Evolutionary conservation across 1,284 basidiomycete genomes (phyloP).

Genomic region (Uromyces viciae-fabae): DNA sequence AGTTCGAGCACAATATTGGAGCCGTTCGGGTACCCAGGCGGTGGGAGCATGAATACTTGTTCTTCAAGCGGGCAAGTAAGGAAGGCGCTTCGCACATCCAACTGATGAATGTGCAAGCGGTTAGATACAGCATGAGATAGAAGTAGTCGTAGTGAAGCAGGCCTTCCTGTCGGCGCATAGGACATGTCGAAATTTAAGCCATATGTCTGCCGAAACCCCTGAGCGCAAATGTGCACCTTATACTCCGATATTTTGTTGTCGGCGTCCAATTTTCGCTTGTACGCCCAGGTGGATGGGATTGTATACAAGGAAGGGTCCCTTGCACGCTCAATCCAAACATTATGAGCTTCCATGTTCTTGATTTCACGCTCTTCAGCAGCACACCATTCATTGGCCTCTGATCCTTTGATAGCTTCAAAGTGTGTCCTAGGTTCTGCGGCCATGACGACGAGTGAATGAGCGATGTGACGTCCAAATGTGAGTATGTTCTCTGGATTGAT

Average conservation of each 20-base stretch:
- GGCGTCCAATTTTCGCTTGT: background rate
- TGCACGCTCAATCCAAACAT: background rate
- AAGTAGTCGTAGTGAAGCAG: background rate
- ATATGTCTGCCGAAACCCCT: slow-evolving; percentile 2
- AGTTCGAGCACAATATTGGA: background rate
- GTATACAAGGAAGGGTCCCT: background rate
- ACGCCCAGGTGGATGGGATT: background rate
- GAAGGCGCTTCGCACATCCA: background rate
- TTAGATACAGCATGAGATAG: background rate
- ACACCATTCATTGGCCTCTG: background rate
- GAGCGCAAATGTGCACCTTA: background rate
- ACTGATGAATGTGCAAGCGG: background rate
- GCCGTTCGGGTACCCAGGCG: background rate
- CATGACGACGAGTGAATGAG: background rate
- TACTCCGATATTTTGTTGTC: background rate
- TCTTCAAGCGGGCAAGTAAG: background rate
- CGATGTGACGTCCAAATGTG: background rate
- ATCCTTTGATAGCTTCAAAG: background rate
- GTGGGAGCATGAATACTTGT: background rate
- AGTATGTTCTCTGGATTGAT: background rate
- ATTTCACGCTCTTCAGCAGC: background rate
- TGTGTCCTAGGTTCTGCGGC: background rate
- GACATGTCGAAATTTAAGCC: background rate
- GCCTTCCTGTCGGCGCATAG: slow-evolving; percentile 11
- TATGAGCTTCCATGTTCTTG: background rate